Percentiles rank a stretch among this genome's conserved stretches.
phyloP scores from a whole-genome alignment of 176 grass and related monocot species.

The Avena insularis region DNA sequence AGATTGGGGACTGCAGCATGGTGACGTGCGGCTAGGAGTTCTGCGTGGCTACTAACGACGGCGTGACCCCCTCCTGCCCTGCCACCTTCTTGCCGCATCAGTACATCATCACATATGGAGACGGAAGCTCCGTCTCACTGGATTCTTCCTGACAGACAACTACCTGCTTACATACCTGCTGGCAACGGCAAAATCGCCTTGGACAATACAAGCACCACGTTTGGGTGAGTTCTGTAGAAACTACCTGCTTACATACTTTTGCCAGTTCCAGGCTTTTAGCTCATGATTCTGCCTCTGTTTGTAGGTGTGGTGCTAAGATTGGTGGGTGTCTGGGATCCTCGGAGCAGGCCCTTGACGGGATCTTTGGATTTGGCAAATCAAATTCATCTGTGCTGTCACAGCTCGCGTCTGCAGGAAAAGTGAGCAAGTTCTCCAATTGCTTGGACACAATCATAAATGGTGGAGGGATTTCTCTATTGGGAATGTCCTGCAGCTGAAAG shows the following conservation, averaged over 20 bases:
- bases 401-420: constrained; percentile 69
- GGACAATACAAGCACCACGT: constrained; percentile 65
- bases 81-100: constrained; percentile 38
- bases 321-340: constrained; percentile 76
- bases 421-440: constrained; percentile 80
- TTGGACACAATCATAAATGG: constrained; percentile 72
- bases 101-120: constrained; percentile 78
- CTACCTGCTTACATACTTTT: background rate
- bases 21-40: no score
- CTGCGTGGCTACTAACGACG: no score
- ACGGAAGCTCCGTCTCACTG: constrained; percentile 77
- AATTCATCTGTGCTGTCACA: constrained; percentile 78
- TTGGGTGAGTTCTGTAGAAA: constrained; percentile 48
- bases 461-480: constrained; percentile 90
- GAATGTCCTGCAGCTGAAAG: constrained; percentile 79
- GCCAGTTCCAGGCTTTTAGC: background rate
- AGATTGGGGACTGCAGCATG: no score
- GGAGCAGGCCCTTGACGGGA: background rate
- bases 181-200: constrained; percentile 64
- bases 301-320: constrained; percentile 41
- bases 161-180: no score
- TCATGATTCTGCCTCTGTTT: background rate
- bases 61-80: no score
- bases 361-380: background rate
- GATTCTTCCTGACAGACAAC: constrained; percentile 72